Percentiles rank a stretch among this genome's conserved stretches.
Conservation (phyloP, 495 filamentous ascomycete species). For the Astrothelium macrocarpum region DNA sequence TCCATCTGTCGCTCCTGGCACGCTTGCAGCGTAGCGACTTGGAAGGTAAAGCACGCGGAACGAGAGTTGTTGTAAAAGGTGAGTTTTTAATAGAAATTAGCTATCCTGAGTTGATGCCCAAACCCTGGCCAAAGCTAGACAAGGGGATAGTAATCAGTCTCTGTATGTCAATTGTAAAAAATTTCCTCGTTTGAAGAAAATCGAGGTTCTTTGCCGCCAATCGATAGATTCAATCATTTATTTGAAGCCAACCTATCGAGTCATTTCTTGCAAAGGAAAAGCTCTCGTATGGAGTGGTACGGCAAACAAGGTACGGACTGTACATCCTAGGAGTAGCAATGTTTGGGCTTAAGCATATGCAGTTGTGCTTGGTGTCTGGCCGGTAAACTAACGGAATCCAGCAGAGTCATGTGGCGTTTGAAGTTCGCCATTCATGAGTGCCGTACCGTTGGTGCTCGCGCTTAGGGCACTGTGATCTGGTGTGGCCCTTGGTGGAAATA, state of each 20-base stretch:
- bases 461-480: not conserved
- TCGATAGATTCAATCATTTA: not conserved
- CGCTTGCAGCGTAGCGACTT: not conserved
- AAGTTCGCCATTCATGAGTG: not conserved
- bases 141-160: no score
- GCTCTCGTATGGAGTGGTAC: not conserved
- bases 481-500: not conserved
- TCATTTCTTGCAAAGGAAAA: not conserved
- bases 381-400: not conserved
- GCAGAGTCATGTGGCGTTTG: not conserved
- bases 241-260: not conserved
- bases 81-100: no score
- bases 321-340: not conserved
- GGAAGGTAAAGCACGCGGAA: not conserved
- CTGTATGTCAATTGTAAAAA: not conserved
- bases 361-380: not conserved
- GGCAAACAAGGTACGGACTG: not conserved
- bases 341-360: slow-evolving; percentile 3
- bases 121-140: no score
- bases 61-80: no score
- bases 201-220: not conserved
- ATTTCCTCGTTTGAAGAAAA: not conserved
- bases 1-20: not conserved
- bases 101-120: no score
- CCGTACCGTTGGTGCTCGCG: not conserved